Evolutionary conservation across 1,284 basidiomycete genomes (phyloP).

Genomic region (Somion occarium): DNA sequence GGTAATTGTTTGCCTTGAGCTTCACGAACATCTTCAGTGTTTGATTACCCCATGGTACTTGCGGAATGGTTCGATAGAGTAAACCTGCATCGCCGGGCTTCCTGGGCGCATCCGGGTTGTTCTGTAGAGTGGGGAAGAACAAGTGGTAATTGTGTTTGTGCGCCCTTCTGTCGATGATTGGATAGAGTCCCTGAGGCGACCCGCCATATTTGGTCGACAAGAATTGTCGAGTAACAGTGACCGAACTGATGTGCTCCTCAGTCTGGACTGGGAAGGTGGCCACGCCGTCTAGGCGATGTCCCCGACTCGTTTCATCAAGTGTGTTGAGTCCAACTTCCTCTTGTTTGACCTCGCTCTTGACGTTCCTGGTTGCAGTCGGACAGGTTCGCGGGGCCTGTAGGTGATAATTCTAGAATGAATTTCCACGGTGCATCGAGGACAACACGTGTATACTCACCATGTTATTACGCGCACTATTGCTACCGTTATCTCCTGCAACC

Average conservation of each 20-base stretch:
- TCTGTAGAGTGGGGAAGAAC: slow-evolving; percentile 12
- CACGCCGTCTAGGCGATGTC: slow-evolving; percentile 3
- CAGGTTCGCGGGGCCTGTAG: too few relatives aligned
- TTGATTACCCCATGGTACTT: slow-evolving; percentile 8
- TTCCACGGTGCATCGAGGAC: too few relatives aligned
- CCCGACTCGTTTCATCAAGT: neutral
- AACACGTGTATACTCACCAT: too few relatives aligned
- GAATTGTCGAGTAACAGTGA: slow-evolving; percentile 13
- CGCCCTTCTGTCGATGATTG: slow-evolving; percentile 1
- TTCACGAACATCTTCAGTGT: slow-evolving; percentile 14
- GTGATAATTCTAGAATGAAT: too few relatives aligned
- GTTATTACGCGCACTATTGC: too few relatives aligned
- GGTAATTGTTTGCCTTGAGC: slow-evolving; percentile 5
- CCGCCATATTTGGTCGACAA: slow-evolving; percentile 16
- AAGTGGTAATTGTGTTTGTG: slow-evolving; percentile 11
- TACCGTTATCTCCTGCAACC: too few relatives aligned
- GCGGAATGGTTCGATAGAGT: slow-evolving; percentile 6
- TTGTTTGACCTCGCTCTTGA: slow-evolving; percentile 2
- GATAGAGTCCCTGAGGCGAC: slow-evolving; percentile 6
- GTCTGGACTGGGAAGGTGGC: slow-evolving; percentile 9
- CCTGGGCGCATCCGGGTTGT: slow-evolving; percentile 17
- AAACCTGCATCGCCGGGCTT: slow-evolving; percentile 16
- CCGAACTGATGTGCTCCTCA: slow-evolving; percentile 7
- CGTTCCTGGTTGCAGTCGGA: too few relatives aligned
- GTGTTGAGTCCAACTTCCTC: neutral